Base-by-base conservation (phyloP, 495 filamentous ascomycete species). In the Acidiella bohemica region DNA sequence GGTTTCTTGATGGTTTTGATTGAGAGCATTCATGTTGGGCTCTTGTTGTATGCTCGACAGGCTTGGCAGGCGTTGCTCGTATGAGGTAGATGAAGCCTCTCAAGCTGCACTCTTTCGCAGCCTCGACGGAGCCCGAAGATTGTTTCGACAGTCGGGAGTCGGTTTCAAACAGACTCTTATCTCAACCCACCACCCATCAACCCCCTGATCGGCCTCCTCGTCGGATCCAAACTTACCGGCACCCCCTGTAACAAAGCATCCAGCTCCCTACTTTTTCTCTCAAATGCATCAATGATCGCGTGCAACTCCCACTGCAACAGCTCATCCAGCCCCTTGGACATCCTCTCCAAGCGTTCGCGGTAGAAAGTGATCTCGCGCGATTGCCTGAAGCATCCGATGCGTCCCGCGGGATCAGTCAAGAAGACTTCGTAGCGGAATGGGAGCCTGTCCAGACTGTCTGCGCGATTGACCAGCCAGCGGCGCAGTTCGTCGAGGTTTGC, bases 241-340 rank as follows among this genome's bases (percentile, higher is more conserved):
- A 42, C 31, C 7, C 39, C 39, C 39, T 42, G 28, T 21, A 43
- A 27, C 28, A 14, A 13, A 4, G 14, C 24, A 32, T 37, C 39
- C 31, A 48, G 12, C 21, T 32, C 30, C 3, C 13, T 17, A 1
- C 27, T 16, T 21, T 40, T 42, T 34, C 33, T 21, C 16, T 44
- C 46, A 35, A 49, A 49, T n/a, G 34, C 33, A 27, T 14, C 33
- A 9, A 49, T 20, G 12, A 49, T 39, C 4, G 41, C 32, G 19
- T 30, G 10, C 41, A 49, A 20, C 46, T 49, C 46, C 31, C 35
- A 43, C 36, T 39, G 34, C 32, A 44, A 10, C 32, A 29, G 25
- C n/a, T 43, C 46, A n/a, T 33, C 33, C 33, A 39, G 17, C 41
- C 27, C 14, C 1, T n/a, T n/a, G n/a, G 31, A 14, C 46, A 49